phyloP scores from a whole-genome alignment of 345 rosid genomes.

The Eucalyptus paniculata region DNA sequence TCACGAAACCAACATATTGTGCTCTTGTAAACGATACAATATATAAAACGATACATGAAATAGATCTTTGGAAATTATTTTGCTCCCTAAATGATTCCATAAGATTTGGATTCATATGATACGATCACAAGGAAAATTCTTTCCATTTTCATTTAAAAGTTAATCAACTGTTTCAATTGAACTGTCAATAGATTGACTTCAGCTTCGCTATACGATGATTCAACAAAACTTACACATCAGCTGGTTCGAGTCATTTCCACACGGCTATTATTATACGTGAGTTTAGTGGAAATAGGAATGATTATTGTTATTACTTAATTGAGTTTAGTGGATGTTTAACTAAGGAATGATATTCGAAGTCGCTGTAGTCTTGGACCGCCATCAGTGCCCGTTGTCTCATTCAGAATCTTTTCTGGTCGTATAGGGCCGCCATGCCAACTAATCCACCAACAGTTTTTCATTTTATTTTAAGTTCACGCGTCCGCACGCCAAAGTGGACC shows the following conservation, averaged over 20 bases:
- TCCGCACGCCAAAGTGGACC: too few relatives aligned
- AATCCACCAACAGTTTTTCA: neutral
- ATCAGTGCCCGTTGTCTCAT: neutral
- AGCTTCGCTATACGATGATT: neutral
- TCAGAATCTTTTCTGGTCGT: too few relatives aligned
- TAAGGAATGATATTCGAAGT: too few relatives aligned
- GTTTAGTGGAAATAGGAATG: too few relatives aligned
- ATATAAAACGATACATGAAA: neutral
- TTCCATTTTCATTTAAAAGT: neutral
- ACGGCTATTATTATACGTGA: too few relatives aligned
- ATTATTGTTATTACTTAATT: too few relatives aligned
- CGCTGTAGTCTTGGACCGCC: neutral
- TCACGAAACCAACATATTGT: neutral
- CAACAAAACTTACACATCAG: neutral
- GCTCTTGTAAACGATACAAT: neutral
- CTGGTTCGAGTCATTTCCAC: too few relatives aligned
- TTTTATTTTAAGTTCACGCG: neutral
- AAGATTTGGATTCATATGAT: neutral
- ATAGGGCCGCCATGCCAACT: neutral
- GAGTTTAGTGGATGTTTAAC: too few relatives aligned
- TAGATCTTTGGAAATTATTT: too few relatives aligned
- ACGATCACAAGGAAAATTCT: accelerated
- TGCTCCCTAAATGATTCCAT: neutral
- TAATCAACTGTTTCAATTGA: neutral
- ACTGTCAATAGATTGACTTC: neutral